Conservation (phyloP, 495 filamentous ascomycete species). For the Aspergillus baeticus region DNA sequence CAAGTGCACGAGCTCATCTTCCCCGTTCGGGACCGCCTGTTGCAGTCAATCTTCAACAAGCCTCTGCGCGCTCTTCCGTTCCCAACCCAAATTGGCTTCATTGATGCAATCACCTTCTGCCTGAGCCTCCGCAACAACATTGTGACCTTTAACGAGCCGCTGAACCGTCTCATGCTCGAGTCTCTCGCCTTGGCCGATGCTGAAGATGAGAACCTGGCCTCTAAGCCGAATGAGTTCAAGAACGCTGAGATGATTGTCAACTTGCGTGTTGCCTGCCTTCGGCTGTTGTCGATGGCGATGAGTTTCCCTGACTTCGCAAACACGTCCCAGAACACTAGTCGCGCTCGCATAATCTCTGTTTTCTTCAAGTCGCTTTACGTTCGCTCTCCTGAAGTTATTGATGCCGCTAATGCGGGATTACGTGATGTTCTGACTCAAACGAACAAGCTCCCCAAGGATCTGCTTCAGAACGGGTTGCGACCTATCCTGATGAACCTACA, state of each 20-base stretch:
- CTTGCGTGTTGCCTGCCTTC: conserved; percentile 91
- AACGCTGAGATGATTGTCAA: conserved; percentile 88
- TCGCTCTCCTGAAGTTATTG: conserved; percentile 84
- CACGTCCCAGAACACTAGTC: conserved; percentile 65
- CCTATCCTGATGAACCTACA: conserved; percentile 95
- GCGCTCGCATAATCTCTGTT: conserved; percentile 83
- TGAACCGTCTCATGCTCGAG: conserved; percentile 88
- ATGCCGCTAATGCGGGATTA: conserved; percentile 86
- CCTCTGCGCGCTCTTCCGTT: conserved; percentile 90
- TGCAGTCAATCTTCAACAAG: conserved; percentile 89
- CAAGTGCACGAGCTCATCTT: conserved; percentile 82
- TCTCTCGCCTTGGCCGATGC: conserved; percentile 90
- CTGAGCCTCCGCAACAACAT: conserved; percentile 82
- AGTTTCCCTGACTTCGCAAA: conserved; percentile 83
- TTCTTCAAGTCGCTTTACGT: conserved; percentile 98
- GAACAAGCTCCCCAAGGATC: conserved; percentile 91
- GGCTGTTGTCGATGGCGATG: conserved; percentile 88
- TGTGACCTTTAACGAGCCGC: conserved; percentile 82
- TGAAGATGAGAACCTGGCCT: conserved; percentile 81
- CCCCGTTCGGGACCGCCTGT: conserved; percentile 81
- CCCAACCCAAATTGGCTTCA: conserved; percentile 91
- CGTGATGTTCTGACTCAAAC: conserved; percentile 81
- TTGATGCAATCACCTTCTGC: conserved; percentile 94
- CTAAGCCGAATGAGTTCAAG: conserved; percentile 84
- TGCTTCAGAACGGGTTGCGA: conserved; percentile 89